Conservation (phyloP, 2,329 filamentous ascomycete genomes). For the Alternaria incomplexa region DNA sequence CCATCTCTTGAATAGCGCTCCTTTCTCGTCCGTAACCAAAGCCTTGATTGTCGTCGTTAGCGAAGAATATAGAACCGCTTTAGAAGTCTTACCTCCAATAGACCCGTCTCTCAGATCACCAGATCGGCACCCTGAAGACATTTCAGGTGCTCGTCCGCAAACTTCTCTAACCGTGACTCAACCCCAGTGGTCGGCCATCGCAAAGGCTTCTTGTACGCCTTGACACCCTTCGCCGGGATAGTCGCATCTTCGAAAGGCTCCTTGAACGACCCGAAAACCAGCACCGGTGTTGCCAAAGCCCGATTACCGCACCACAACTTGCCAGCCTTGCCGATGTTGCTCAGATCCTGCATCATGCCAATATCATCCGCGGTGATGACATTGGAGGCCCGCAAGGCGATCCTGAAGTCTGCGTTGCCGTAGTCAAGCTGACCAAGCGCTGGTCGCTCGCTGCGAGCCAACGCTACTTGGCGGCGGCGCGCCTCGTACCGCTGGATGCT, state of each 20-base stretch:
- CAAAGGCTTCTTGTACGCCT: constrained; percentile 2
- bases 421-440: constrained; percentile 16
- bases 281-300: not conserved
- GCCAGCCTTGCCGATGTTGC: not conserved
- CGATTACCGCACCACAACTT: not conserved
- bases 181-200: not conserved
- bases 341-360: constrained; percentile 10
- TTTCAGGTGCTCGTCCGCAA: not conserved
- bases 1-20: not conserved
- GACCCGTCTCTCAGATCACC: not conserved
- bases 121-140: not conserved
- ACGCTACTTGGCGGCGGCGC: constrained; percentile 4
- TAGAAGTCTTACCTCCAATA: not conserved
- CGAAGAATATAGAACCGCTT: not conserved
- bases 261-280: constrained; percentile 15
- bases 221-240: constrained; percentile 2
- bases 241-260: not conserved
- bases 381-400: constrained; percentile 4
- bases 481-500: constrained; percentile 16
- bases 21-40: not conserved
- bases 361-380: constrained; percentile 11
- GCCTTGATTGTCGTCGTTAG: not conserved
- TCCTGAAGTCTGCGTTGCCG: constrained; percentile 15
- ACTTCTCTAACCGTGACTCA: not conserved
- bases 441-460: not conserved